Evolutionary conservation across 768 basidiomycete species (phyloP).

Genomic region (Mycena chlorophos): DNA sequence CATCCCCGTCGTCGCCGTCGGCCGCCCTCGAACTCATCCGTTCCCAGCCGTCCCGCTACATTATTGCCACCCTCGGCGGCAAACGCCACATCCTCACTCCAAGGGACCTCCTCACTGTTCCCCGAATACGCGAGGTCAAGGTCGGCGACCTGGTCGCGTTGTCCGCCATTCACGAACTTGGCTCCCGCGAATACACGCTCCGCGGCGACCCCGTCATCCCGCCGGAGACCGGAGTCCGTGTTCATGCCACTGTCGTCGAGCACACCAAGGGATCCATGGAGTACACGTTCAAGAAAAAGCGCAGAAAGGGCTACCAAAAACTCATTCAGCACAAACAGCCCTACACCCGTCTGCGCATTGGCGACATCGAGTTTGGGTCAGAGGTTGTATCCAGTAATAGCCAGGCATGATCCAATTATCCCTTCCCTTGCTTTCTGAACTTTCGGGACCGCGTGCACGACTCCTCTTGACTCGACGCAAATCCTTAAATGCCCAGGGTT

Average conservation of each 20-base stretch:
- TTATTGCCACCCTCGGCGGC: slow-evolving; percentile 85
- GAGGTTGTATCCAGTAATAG: slow-evolving; percentile 6
- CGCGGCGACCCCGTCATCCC: slow-evolving; percentile 76
- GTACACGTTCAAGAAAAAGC: slow-evolving; percentile 91
- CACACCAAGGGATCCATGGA: slow-evolving; percentile 96
- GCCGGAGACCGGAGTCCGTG: slow-evolving; percentile 57
- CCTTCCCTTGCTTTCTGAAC: neutral
- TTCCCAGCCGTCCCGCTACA: slow-evolving; percentile 90
- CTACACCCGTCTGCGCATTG: slow-evolving; percentile 92
- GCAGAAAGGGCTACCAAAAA: slow-evolving; percentile 97
- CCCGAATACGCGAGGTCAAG: slow-evolving; percentile 78
- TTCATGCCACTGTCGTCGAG: slow-evolving; percentile 91
- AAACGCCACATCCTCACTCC: slow-evolving; percentile 88
- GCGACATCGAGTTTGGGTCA: slow-evolving; percentile 59
- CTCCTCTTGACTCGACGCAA: neutral
- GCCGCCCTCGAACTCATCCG: slow-evolving; percentile 79
- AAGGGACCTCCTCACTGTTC: slow-evolving; percentile 90
- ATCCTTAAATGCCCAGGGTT: neutral
- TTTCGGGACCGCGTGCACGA: neutral
- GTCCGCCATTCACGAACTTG: slow-evolving; percentile 89
- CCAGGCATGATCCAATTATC: slow-evolving; percentile 14
- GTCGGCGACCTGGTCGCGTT: slow-evolving; percentile 85
- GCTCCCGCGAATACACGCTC: slow-evolving; percentile 92
- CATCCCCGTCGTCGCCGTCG: slow-evolving; percentile 42
- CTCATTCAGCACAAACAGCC: slow-evolving; percentile 92